Evolutionary conservation across 2,329 filamentous ascomycete species (phyloP), one percentile per base, ranked within the genome.

Genomic region (Fusarium setosum): DNA sequence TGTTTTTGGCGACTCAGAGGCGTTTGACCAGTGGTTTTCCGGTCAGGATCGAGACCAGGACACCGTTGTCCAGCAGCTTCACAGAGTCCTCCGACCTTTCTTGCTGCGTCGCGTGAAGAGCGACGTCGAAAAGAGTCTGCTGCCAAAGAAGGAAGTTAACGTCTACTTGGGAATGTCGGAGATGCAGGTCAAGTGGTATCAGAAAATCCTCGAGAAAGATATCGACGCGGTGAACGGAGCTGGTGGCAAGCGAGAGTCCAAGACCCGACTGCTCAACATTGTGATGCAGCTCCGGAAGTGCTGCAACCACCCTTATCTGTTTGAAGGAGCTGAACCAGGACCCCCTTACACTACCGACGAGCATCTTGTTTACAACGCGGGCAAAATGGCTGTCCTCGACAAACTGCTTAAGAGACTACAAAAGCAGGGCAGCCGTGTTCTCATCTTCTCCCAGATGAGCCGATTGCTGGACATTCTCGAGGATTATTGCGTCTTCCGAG

Each of bases 361-460:
- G 79, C 96, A 99, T 80, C 84, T 99, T 51, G 83, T 99, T 38
- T 92, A 89, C 81, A 99, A 98, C 72, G 90, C 96, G 2, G 96
- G 94, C 20, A 99, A 99, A 82, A 99, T 99, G 96, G 88, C 94
- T 29, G 94, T 99, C 75, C 86, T 99, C 17, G 96, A 99, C 82
- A 97, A 93, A 80, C 87, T 99, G 11, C 84, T 99, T 47, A 90
- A 86, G 72, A 89, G 94, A 44, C 88, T 99, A 82, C 86, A 94
- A 78, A 88, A 86, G 44, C 91, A 97, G 75, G 96, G 94, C 38
- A 98, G 94, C 75, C 88, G 96, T 67, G 94, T 99, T n/a, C 87
- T 99, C 56, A 98, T 99, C 71, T 99, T 99, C 82, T 99, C 96
- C 1, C 96, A 99, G 75, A 99, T 99, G 96, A 97, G 94, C 74